Evolutionary conservation across 768 basidiomycete genomes (phyloP).

Genomic region (Sporobolomyces pararoseus): DNA sequence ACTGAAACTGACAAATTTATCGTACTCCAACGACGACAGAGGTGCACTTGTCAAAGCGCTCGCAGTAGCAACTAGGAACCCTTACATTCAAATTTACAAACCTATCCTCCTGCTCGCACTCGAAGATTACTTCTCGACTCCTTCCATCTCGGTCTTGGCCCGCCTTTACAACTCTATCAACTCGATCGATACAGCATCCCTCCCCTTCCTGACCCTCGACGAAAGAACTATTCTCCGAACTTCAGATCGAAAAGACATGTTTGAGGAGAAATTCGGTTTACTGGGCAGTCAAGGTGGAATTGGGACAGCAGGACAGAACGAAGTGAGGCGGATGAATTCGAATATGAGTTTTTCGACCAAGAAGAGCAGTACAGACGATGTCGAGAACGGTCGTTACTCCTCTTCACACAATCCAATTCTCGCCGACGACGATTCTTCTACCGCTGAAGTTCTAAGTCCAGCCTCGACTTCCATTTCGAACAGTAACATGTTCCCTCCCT

Average conservation of each 20-base stretch:
- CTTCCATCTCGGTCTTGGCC: slow-evolving; percentile 83
- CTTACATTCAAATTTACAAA: slow-evolving; percentile 96
- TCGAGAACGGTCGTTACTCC: not conserved
- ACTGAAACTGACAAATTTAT: too few relatives aligned
- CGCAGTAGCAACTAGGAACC: slow-evolving; percentile 87
- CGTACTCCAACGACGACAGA: too few relatives aligned
- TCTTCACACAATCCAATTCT: not conserved
- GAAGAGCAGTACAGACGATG: slow-evolving; percentile 4
- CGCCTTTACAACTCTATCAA: slow-evolving; percentile 90
- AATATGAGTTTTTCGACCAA: not conserved
- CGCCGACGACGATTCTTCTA: slow-evolving; percentile 4
- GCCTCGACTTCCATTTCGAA: not conserved
- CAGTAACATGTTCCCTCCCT: slow-evolving; percentile 10
- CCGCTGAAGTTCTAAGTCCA: slow-evolving; percentile 18
- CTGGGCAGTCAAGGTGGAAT: not conserved
- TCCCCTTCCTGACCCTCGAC: slow-evolving; percentile 69
- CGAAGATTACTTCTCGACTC: slow-evolving; percentile 86
- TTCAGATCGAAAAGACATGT: slow-evolving; percentile 86
- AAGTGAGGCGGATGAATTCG: not conserved
- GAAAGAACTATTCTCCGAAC: slow-evolving; percentile 87
- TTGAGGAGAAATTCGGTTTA: slow-evolving; percentile 69
- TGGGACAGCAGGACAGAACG: not conserved
- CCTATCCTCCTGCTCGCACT: slow-evolving; percentile 88
- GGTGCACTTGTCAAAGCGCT: slow-evolving; percentile 91
- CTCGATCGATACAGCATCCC: slow-evolving; percentile 75